phyloP scores from a whole-genome alignment of 164 flowering plant species.

The Tetrastigma voinierianum region DNA sequence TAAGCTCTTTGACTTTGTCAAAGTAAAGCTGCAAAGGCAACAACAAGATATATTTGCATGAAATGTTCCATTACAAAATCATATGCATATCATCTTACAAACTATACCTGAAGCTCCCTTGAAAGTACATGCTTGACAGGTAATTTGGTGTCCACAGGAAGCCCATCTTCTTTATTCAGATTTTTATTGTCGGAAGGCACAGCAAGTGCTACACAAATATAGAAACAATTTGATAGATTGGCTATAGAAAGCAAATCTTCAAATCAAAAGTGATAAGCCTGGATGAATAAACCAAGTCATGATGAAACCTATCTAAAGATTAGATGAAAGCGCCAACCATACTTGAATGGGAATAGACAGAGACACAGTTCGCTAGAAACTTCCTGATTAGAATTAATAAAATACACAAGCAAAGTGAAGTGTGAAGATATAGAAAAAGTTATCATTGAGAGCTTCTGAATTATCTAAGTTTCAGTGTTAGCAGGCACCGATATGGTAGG shows the following conservation, averaged over 20 bases:
- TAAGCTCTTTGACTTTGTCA: conserved; percentile 68
- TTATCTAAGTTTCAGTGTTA: neutral
- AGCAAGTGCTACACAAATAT: conserved; percentile 39
- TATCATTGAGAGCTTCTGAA: neutral
- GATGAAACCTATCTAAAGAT: too few relatives aligned
- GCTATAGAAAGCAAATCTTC: neutral
- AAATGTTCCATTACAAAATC: neutral
- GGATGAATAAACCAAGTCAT: neutral
- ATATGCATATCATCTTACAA: neutral
- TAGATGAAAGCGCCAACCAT: neutral
- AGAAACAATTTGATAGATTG: neutral
- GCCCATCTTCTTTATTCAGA: conserved; percentile 55
- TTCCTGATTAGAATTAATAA: neutral
- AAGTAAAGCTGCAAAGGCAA: conserved; percentile 62
- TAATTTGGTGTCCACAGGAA: conserved; percentile 52
- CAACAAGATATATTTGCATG: neutral
- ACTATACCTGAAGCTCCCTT: conserved; percentile 70
- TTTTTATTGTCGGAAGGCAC: conserved; percentile 48
- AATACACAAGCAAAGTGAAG: neutral
- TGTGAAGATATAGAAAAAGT: neutral
- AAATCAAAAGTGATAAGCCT: neutral
- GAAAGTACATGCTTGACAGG: conserved; percentile 72
- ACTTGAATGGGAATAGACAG: neutral
- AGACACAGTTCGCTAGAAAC: neutral
- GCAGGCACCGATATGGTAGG: neutral